phyloP scores from a whole-genome alignment of 2,329 filamentous ascomycete genomes.

The Sordariomycetes sp. region DNA sequence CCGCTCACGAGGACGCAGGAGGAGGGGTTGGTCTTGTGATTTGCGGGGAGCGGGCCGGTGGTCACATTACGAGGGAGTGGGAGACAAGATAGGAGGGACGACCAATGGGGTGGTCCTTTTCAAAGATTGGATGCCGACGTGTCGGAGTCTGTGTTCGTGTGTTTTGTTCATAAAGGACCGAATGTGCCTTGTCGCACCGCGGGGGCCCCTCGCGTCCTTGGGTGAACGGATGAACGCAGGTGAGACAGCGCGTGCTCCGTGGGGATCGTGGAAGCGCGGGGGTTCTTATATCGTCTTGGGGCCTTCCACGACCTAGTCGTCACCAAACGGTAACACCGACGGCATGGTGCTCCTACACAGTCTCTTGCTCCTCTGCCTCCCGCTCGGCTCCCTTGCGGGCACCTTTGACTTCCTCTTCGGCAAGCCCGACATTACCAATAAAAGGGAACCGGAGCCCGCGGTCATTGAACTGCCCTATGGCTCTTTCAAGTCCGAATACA shows the following conservation, averaged over 20 bases:
- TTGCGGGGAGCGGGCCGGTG: background rate
- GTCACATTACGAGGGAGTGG: slow-evolving; percentile 1
- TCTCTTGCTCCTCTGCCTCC: background rate
- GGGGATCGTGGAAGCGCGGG: background rate
- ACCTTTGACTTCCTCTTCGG: background rate
- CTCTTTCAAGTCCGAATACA: slow-evolving; percentile 7
- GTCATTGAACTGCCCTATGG: slow-evolving; percentile 8
- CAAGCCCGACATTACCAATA: background rate
- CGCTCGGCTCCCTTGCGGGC: background rate
- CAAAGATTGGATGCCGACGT: background rate
- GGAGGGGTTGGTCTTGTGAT: background rate
- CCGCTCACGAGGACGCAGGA: background rate
- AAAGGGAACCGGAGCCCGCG: slow-evolving; percentile 2
- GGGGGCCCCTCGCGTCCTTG: background rate
- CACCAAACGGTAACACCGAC: background rate
- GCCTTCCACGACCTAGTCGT: background rate
- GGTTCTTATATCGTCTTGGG: background rate
- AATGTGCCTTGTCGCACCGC: background rate
- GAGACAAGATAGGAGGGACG: background rate
- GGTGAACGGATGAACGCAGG: background rate
- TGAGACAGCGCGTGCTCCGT: background rate
- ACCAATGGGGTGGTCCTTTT: background rate
- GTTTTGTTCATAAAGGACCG: background rate
- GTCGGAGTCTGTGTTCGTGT: background rate
- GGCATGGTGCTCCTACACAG: background rate